Evolutionary conservation across 331 rosid genomes (phyloP).

Genomic region (Acacia concinna): DNA sequence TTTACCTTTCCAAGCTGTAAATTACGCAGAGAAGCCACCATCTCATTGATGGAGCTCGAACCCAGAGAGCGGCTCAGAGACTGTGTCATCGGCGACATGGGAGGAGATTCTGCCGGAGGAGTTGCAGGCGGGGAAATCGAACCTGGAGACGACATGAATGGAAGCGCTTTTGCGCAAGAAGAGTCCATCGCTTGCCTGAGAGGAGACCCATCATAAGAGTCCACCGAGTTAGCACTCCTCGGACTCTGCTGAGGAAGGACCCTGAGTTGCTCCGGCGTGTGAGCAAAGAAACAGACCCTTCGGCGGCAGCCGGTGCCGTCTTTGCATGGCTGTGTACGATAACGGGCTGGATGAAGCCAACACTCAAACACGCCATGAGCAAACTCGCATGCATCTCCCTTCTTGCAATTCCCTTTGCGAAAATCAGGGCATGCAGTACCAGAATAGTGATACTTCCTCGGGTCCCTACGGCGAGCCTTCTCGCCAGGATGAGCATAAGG

Average conservation of each 20-base stretch:
- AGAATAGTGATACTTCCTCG: conserved; percentile 83
- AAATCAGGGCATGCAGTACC: conserved; percentile 95
- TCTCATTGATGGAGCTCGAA: conserved; percentile 50
- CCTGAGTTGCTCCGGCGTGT: conserved; percentile 86
- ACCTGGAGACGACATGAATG: conserved; percentile 51
- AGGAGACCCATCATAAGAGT: conserved; percentile 84
- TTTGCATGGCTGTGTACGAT: conserved; percentile 96
- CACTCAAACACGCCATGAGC: conserved; percentile 98
- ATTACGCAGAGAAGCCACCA: conserved; percentile 63
- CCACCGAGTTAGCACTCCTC: conserved; percentile 43
- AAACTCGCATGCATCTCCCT: conserved; percentile 80
- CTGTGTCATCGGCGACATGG: conserved; percentile 61
- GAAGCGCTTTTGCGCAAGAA: conserved; percentile 32
- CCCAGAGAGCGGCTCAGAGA: conserved; percentile 53
- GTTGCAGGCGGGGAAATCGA: conserved; percentile 57
- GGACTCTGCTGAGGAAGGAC: conserved; percentile 71
- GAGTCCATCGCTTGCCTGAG: conserved; percentile 50
- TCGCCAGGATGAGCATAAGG: conserved; percentile 98
- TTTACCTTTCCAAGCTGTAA: conserved; percentile 67
- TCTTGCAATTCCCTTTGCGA: conserved; percentile 80
- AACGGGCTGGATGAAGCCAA: conserved; percentile 95
- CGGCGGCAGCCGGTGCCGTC: conserved; percentile 87
- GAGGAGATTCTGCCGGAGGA: conserved; percentile 67
- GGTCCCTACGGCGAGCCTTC: conserved; percentile 95
- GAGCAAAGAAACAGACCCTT: conserved; percentile 91